Conservation (phyloP, 371 early-diverging fungal genomes). For the Mycotypha africana region DNA sequence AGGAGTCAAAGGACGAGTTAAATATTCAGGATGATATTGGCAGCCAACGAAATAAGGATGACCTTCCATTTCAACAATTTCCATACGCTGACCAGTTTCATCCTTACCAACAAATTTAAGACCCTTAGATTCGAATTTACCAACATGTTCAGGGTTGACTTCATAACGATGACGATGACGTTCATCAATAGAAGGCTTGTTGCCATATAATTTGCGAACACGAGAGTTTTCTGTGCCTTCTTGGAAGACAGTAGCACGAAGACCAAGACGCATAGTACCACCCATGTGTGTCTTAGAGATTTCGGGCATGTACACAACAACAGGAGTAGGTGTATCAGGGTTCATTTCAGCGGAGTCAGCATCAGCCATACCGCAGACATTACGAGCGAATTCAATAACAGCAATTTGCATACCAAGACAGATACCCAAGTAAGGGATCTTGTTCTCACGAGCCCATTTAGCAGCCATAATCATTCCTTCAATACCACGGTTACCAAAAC, state of each 20-base stretch:
- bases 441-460: conserved; percentile 97
- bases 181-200: conserved; percentile 68
- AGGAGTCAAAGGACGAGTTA: conserved; percentile 91
- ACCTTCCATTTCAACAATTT: conserved; percentile 87
- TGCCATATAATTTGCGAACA: conserved; percentile 70
- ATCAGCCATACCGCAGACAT: conserved; percentile 81
- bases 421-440: conserved; percentile 97
- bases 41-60: conserved; percentile 97
- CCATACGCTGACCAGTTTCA: conserved; percentile 94
- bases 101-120: conserved; percentile 92
- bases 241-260: conserved; percentile 83
- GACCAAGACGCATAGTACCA: conserved; percentile 96
- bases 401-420: conserved; percentile 99
- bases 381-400: conserved; percentile 97
- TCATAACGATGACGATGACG: conserved; percentile 99
- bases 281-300: conserved; percentile 94
- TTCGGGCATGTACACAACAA: conserved; percentile 96
- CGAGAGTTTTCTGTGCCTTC: conserved; percentile 50
- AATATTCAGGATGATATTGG: conserved; percentile 99
- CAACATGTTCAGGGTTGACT: conserved; percentile 86
- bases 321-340: conserved; percentile 63
- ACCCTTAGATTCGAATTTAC: conserved; percentile 78
- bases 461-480: conserved; percentile 98
- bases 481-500: conserved; percentile 97
- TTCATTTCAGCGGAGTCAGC: conserved; percentile 90